Evolutionary conservation across 805 yeast genomes (phyloP).

Genomic region (Barnettozyma californica): DNA sequence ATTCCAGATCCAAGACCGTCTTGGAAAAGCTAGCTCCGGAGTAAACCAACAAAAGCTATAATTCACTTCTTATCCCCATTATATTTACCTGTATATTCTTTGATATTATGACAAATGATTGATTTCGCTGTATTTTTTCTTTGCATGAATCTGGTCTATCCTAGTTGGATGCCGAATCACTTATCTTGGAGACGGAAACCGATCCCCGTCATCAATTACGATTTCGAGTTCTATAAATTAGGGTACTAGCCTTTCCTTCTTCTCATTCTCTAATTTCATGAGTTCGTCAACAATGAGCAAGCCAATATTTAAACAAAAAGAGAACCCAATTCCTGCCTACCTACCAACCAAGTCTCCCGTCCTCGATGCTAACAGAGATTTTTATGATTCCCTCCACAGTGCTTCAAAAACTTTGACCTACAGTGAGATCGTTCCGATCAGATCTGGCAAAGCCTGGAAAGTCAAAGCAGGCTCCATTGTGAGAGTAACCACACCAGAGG

Average conservation of each 20-base stretch:
- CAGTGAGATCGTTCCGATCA: conserved; percentile 41
- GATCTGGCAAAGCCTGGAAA: conserved; percentile 57
- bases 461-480: conserved; percentile 58
- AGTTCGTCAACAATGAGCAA: conserved; percentile 3
- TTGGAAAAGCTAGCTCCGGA: conserved; percentile 25
- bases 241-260: neutral
- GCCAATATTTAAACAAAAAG: conserved; percentile 22
- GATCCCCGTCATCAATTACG: neutral
- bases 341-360: conserved; percentile 51
- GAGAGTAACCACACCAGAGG: conserved; percentile 58
- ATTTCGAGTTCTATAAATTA: neutral
- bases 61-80: neutral
- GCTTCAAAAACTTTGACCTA: conserved; percentile 37
- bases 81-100: neutral
- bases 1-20: conserved; percentile 26
- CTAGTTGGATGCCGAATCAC: neutral
- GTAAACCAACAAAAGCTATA: neutral
- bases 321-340: conserved; percentile 48
- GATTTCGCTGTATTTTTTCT: neutral
- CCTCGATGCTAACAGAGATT: conserved; percentile 42
- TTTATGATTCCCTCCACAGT: conserved; percentile 41
- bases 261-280: neutral
- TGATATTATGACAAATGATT: neutral
- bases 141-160: no score
- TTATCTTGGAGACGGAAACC: neutral